Percentiles rank a stretch among this genome's conserved stretches.
Evolutionary conservation across 2,329 filamentous ascomycete species (phyloP).

Genomic region (Fusarium sterilihyphosum): DNA sequence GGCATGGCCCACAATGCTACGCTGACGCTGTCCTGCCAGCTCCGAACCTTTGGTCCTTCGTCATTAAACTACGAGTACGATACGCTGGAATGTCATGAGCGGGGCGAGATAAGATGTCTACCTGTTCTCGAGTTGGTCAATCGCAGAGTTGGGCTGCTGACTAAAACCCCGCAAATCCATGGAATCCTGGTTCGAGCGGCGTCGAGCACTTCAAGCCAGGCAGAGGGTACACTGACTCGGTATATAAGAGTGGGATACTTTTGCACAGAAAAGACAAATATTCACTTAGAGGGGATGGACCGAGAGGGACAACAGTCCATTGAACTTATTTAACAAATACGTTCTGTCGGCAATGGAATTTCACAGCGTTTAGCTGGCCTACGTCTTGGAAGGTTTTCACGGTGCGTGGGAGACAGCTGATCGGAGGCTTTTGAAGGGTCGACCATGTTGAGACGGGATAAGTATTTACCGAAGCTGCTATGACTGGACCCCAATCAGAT

Average conservation of each 20-base stretch:
- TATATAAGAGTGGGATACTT: not conserved
- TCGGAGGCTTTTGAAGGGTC: accelerated
- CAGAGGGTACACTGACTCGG: accelerated
- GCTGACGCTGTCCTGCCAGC: not conserved
- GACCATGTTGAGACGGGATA: not conserved
- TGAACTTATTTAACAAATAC: not conserved
- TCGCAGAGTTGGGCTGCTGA: accelerated
- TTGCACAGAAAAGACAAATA: not conserved
- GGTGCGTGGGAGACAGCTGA: not conserved
- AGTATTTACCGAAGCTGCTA: accelerated
- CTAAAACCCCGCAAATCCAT: not conserved
- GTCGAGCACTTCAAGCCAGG: accelerated
- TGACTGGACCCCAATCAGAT: not conserved
- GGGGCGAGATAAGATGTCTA: not conserved
- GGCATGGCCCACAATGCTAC: not conserved
- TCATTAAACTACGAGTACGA: not conserved
- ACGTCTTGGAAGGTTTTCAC: too few relatives aligned
- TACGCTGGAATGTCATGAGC: not conserved
- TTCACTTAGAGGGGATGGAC: accelerated
- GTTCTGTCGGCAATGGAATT: accelerated
- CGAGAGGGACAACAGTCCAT: accelerated
- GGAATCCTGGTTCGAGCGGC: not conserved
- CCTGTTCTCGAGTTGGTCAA: not conserved
- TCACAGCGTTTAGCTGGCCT: not conserved
- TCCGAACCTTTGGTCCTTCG: not conserved